Percentiles rank a stretch among this genome's conserved stretches.
phyloP scores from a whole-genome alignment of 805 yeast genomes.

The Kuraishia ogatae region DNA sequence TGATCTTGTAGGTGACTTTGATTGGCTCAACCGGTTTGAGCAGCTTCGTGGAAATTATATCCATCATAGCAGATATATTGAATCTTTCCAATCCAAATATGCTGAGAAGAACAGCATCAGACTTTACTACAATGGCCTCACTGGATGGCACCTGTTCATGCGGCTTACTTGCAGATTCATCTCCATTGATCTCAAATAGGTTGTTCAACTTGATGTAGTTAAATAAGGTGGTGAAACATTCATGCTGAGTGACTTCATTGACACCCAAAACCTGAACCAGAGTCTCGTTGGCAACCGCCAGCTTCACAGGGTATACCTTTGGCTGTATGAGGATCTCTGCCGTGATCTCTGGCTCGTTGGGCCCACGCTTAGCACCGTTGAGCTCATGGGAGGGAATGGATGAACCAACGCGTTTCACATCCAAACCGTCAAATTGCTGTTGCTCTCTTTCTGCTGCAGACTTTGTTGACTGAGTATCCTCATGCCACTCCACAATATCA shows the following conservation, averaged over 20 bases:
- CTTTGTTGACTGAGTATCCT: conserved; percentile 30
- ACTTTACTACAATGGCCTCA: conserved; percentile 20
- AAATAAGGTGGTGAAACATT: conserved; percentile 40
- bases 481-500: conserved; percentile 84
- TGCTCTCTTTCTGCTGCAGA: conserved; percentile 21
- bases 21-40: conserved; percentile 76
- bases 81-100: conserved; percentile 44
- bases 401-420: conserved; percentile 70
- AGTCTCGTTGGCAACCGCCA: conserved; percentile 51
- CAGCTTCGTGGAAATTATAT: conserved; percentile 57
- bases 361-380: conserved; percentile 14
- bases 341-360: conserved; percentile 39
- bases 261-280: conserved; percentile 68
- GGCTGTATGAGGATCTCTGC: conserved; percentile 75
- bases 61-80: conserved; percentile 65
- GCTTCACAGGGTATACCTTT: conserved; percentile 62
- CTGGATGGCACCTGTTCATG: conserved; percentile 10
- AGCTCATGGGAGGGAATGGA: conserved; percentile 17
- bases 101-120: conserved; percentile 35
- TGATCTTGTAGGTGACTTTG: conserved; percentile 61
- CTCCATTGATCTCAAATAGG: conserved; percentile 20
- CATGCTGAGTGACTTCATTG: conserved; percentile 77
- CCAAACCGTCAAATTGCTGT: conserved; percentile 77
- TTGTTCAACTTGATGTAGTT: conserved; percentile 26
- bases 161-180: background rate